These are phyloP conservation scores for Ogataea methanolica DNA, from an alignment of 805 yeast genomes.

Conservation along the genomic window DNA sequence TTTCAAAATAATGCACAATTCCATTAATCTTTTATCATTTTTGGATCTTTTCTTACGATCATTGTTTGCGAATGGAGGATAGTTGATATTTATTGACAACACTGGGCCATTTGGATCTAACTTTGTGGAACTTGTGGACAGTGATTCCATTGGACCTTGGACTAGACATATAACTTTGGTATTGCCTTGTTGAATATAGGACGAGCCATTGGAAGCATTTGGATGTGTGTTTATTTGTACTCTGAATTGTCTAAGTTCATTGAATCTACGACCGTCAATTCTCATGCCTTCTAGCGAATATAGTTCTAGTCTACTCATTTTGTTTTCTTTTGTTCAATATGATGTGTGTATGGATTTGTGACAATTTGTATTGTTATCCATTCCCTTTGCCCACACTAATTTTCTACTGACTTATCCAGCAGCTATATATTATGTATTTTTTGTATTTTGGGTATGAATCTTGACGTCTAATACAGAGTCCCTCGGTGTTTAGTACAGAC, in stretches of 20 bases:
- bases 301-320: conserved; percentile 55
- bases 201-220: conserved; percentile 83
- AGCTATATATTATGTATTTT: too few relatives aligned
- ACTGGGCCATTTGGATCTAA: conserved; percentile 50
- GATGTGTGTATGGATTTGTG: not conserved
- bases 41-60: conserved; percentile 66
- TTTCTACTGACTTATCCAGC: too few relatives aligned
- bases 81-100: conserved; percentile 57
- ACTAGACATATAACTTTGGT: conserved; percentile 83
- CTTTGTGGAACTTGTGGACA: conserved; percentile 43
- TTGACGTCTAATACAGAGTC: too few relatives aligned
- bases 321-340: not conserved
- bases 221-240: conserved; percentile 88
- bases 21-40: conserved; percentile 67
- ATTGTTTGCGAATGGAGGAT: conserved; percentile 77
- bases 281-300: conserved; percentile 95
- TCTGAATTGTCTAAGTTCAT: conserved; percentile 78
- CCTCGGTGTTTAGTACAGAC: too few relatives aligned
- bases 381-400: too few relatives aligned
- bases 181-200: conserved; percentile 88
- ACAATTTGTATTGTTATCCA: not conserved
- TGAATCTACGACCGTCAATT: conserved; percentile 92
- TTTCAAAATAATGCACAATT: conserved; percentile 60
- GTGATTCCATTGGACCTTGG: conserved; percentile 89
- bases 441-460: too few relatives aligned